Base-by-base conservation (phyloP, 2,329 filamentous ascomycete genomes). In the Didymella keratinophila region DNA sequence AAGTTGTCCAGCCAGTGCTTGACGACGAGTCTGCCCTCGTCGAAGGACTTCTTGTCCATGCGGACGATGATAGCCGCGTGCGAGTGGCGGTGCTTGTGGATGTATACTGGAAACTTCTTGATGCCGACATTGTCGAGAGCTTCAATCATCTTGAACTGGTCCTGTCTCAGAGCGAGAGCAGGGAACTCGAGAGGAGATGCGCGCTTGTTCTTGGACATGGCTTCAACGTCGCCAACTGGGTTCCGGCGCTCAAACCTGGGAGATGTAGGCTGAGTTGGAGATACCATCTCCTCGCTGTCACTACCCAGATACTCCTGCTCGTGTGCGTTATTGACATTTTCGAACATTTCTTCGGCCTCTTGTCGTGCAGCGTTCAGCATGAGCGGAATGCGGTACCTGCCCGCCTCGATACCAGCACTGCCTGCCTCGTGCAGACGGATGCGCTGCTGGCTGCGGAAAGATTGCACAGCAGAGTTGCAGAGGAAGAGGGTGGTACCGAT, bases 21-120 rank as follows among this genome's bases (percentile, higher is more conserved):
- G 55, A 95, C 80, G 32, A 97, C 91, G 12, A 91, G 74, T 70
- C 84, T 86, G 0, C 94, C 94, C 77, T 98, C 93, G 2, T 84
- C 81, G 68, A 93, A 96, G 0, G 77, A 79, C 50, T 83, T 80
- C 72, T 86, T 88, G 37, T 89, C 76, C 61, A 82, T 86, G 36
- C 94, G 85, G 34, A 96, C 88, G 63, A 98, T 91, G 46, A 98
- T 96, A 3, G 93, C 93, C 0, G 93, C 94, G 76, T 98, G 94
- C 59, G 86, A 91, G 73, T 97, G 75, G n/a, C 83, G 79, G 53
- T 87, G 84, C 6, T 93, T 90, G 63, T 90, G 89, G 37, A 95
- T 93, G 78, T 89, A 88, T 3, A 93, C 84, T 0, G 83, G 83
- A 64, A 83, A 86, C 66, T 86, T 87, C 42, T 78, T 81, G 71